Base-by-base conservation (phyloP, 169 alveolate species). In the Cryptosporidium ryanae region DNA sequence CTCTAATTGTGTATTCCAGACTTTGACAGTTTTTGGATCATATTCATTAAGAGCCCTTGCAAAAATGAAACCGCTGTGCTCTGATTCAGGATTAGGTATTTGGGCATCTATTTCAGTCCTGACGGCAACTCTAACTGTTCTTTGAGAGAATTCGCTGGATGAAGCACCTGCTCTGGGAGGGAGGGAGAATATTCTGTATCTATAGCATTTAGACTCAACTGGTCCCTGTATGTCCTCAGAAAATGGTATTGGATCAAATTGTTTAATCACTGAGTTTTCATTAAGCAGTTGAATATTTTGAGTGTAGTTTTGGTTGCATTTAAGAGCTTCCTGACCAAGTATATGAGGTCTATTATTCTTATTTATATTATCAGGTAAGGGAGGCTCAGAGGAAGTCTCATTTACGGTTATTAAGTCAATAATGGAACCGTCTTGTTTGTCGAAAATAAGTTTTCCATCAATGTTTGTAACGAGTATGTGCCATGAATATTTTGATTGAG, bases 321-420 rank as follows among this genome's bases (percentile, higher is more conserved):
- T 94, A 29, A 94, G 92, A 43, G 98, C 98, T 84, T 95, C 98
- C 31, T 92, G 87, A 34, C 97, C 96, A 15, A 95, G 93, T 0
- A 95, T 90, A 27, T 94, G 96, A 6, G 97, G 96, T 44, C 97
- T 87, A 82, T 95, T 95, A 18, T 94, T 91, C 82, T 95, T 94
- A 66, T 94, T 94, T 82, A 94, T 95, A 43, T 93, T 93, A 64
- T 95, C 98, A 48, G 93, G 97, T 59, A 93, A 87, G 18, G 98
- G 98, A 23, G 98, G 97, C 57, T 95, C 98, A 10, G 93, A 91
- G 0, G 97, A 92, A 1, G 96, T 95, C 82, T 95, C 98, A 84
- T 95, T 94, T 31, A 95, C 98, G 5, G 98, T 95, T 21, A 94
- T 83, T 90, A 94, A 82, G 68, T 95, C 98, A 2, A 95, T 91